Base-by-base conservation (phyloP, 2,329 filamentous ascomycete genomes). In the Chaetomiaceae sp. region DNA sequence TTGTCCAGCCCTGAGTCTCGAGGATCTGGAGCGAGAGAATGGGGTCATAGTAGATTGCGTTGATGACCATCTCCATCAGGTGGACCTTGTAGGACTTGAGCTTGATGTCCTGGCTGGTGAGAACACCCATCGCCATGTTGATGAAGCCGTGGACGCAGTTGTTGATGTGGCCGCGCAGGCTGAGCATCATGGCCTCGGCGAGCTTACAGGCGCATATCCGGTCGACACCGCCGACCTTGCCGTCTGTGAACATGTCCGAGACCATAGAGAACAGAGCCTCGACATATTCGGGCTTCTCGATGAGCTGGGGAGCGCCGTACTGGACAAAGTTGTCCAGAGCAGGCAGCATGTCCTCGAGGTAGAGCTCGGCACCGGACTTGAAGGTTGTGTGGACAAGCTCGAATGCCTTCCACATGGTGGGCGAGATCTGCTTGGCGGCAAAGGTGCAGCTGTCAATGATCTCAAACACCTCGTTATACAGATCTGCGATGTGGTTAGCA, bases 381-480 rank as follows among this genome's bases (percentile, higher is more conserved):
- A 99, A 99, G 1, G 92, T 96, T 61, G 89, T 84, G 73, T 97
- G 92, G 59, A 99, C 95, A 40, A 97, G 81, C 73, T 96, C 91
- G 69, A 99, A 99, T 2, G 94, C 92, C 71, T 92, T 86, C 94
- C 94, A 99, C 94, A 99, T 99, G 38, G 89, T 95, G 9, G 87
- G 84, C 1, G 94, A 96, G 62, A 99, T 97, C 54, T 83, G 82
- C 78, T 97, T 99, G 58, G 94, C 92, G 11, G 94, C 90, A 69
- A 97, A 99, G 7, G 94, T 99, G 78, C 94, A 99, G 78, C 91
- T 96, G 70, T 99, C 94, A 63, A 99, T 95, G 64, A 99, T 99
- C 73, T 99, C 94, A 63, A 99, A 99, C 5, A 97, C 84, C 69
- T 99, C 94, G 68, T 97, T 99, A 72, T 96, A 99, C 20, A 99